A percentile compares a stretch with the other conserved stretches of the same genome.
Evolutionary conservation across 148 eudicot genomes (phyloP).

Genomic region (Heliamphora exappendiculata): DNA sequence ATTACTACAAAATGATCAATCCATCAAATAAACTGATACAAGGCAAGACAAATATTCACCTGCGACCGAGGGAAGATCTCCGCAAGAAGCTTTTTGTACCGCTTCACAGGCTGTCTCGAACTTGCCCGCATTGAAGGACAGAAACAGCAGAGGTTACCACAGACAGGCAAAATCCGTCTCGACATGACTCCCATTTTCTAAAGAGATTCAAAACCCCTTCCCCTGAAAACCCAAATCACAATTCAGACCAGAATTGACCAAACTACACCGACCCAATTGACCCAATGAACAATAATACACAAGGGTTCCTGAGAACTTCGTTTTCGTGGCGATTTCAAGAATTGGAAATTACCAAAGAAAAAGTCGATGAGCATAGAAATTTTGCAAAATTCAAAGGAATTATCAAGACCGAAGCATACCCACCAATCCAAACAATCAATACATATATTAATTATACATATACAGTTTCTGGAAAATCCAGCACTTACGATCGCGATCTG

Average conservation of each 20-base stretch:
- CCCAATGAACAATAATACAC: slow-evolving; percentile 5
- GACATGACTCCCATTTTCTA: slow-evolving; percentile 85
- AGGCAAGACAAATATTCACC: slow-evolving; percentile 30
- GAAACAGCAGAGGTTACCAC: slow-evolving; percentile 77
- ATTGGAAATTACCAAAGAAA: neutral
- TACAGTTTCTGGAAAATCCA: slow-evolving; percentile 5
- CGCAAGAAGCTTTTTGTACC: slow-evolving; percentile 77
- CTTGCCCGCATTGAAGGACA: slow-evolving; percentile 80
- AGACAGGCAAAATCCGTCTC: slow-evolving; percentile 74
- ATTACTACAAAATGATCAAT: neutral
- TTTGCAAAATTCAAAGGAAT: slow-evolving; percentile 3
- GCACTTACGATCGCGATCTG: slow-evolving; percentile 21
- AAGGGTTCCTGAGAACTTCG: neutral
- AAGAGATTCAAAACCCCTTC: slow-evolving; percentile 16
- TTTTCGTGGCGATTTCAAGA: neutral
- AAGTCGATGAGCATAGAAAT: neutral
- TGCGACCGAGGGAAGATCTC: slow-evolving; percentile 78
- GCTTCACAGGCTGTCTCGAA: slow-evolving; percentile 87
- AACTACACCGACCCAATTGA: neutral
- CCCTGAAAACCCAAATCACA: slow-evolving; percentile 8
- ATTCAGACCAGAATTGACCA: neutral
- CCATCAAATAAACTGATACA: neutral
- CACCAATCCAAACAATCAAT: slow-evolving; percentile 9
- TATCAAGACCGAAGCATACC: slow-evolving; percentile 5
- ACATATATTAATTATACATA: too few species aligned